These are phyloP conservation scores for Dacryopinax spathularia DNA, from an alignment of 768 basidiomycete species.

Conservation along the genomic window DNA sequence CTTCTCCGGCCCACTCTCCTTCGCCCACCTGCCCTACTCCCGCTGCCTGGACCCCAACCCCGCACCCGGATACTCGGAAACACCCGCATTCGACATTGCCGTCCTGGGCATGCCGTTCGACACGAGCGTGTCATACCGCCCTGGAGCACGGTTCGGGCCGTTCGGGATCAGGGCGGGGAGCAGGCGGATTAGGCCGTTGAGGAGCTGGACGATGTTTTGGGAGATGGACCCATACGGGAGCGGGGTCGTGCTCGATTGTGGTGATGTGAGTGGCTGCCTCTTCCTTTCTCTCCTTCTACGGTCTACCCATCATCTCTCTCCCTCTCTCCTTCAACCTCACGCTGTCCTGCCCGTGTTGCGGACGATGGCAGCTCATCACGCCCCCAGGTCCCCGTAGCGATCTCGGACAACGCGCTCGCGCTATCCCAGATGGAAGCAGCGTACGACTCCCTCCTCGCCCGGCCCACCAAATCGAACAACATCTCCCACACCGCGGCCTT, in stretches of 20 bases:
- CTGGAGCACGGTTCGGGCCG: slow-evolving; percentile 80
- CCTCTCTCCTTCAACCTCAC: no score
- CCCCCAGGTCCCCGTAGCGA: slow-evolving; percentile 54
- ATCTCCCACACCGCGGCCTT: slow-evolving; percentile 24
- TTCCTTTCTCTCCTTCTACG: not conserved
- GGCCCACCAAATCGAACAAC: slow-evolving; percentile 29
- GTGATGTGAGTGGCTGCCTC: slow-evolving; percentile 42
- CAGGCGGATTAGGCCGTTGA: slow-evolving; percentile 48
- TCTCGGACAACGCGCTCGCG: slow-evolving; percentile 72
- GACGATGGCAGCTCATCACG: no score
- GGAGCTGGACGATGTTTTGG: slow-evolving; percentile 61
- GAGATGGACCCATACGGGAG: slow-evolving; percentile 46
- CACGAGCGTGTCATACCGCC: slow-evolving; percentile 58
- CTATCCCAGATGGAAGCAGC: slow-evolving; percentile 79
- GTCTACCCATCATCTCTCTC: no score
- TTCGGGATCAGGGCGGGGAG: slow-evolving; percentile 71
- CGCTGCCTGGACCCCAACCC: slow-evolving; percentile 48
- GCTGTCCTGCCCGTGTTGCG: no score
- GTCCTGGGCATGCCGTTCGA: slow-evolving; percentile 72
- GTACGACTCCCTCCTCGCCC: slow-evolving; percentile 58
- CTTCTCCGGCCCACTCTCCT: slow-evolving; percentile 69
- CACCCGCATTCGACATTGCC: slow-evolving; percentile 51
- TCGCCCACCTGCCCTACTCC: slow-evolving; percentile 66
- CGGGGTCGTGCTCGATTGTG: slow-evolving; percentile 62
- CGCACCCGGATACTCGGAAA: not conserved